Conservation (phyloP, 371 early-diverging fungal species). For the Mortierella sp. region DNA sequence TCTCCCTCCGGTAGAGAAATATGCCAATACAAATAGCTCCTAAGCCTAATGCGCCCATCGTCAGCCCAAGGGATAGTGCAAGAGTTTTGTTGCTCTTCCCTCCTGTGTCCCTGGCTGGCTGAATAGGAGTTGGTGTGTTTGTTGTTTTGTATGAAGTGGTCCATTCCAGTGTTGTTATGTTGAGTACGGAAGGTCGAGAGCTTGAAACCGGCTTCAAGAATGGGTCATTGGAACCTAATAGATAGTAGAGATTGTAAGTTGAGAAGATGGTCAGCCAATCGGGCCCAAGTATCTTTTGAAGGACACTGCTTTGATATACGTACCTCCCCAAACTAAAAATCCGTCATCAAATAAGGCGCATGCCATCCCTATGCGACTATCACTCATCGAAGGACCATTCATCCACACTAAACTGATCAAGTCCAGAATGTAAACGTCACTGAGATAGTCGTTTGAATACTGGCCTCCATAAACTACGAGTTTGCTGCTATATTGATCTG, state of each 20-base stretch:
- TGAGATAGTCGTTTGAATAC: not conserved
- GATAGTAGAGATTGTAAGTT: not conserved
- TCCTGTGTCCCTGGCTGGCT: not conserved
- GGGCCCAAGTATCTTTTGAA: not conserved
- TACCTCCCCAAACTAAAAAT: slow-evolving; percentile 40
- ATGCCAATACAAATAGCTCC: slow-evolving; percentile 5
- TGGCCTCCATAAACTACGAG: slow-evolving; percentile 36
- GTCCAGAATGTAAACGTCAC: slow-evolving; percentile 33
- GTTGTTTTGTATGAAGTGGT: slow-evolving; percentile 16
- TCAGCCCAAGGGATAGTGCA: slow-evolving; percentile 13
- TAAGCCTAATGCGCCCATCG: slow-evolving; percentile 7
- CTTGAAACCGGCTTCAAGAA: not conserved
- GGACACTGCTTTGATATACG: not conserved
- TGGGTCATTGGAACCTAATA: slow-evolving; percentile 20
- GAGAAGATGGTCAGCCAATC: not conserved
- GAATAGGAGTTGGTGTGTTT: not conserved
- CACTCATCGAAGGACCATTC: slow-evolving; percentile 1
- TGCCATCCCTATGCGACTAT: slow-evolving; percentile 22
- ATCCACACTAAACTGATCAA: slow-evolving; percentile 24
- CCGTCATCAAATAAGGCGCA: slow-evolving; percentile 40
- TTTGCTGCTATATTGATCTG: slow-evolving; percentile 16
- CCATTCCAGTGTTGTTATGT: slow-evolving; percentile 22
- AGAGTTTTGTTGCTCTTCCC: not conserved
- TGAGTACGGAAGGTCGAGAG: slow-evolving; percentile 11
- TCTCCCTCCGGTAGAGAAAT: slow-evolving; percentile 23